Evolutionary conservation across 257 asterid genomes (phyloP).

Genomic region (Solanum neorickii): DNA sequence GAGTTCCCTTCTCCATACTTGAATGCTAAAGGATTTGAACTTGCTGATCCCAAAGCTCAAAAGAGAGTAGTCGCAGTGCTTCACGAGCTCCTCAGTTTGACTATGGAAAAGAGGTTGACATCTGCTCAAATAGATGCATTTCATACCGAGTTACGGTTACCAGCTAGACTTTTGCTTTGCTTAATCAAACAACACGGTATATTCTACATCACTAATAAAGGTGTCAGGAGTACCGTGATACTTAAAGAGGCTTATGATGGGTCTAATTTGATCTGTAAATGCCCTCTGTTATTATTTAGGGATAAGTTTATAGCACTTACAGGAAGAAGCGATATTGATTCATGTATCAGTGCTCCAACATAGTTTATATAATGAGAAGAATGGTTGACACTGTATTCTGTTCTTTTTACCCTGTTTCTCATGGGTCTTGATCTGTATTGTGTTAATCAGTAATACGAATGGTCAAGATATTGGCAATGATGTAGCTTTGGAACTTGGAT

Average conservation of each 20-base stretch:
- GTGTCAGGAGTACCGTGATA: slow-evolving; percentile 63
- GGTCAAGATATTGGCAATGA: not conserved
- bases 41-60: slow-evolving; percentile 60
- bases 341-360: slow-evolving; percentile 3
- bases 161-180: slow-evolving; percentile 71
- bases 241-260: slow-evolving; percentile 85
- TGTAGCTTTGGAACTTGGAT: not conserved
- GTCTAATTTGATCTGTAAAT: slow-evolving; percentile 38
- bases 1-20: slow-evolving; percentile 93
- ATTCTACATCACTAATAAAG: slow-evolving; percentile 84
- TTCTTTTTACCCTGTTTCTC: not conserved
- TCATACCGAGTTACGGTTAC: slow-evolving; percentile 60
- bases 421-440: not conserved
- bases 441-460: not conserved
- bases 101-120: slow-evolving; percentile 75
- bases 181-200: slow-evolving; percentile 78
- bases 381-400: not conserved
- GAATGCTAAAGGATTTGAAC: slow-evolving; percentile 66
- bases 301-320: slow-evolving; percentile 49
- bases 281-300: slow-evolving; percentile 54
- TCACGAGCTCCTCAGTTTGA: slow-evolving; percentile 87
- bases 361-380: not conserved
- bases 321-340: slow-evolving; percentile 39
- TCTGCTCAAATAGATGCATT: slow-evolving; percentile 83
- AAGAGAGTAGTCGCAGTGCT: slow-evolving; percentile 83